Evolutionary conservation across 148 eudicot species (phyloP).

Genomic region (Pouteria glomerata): DNA sequence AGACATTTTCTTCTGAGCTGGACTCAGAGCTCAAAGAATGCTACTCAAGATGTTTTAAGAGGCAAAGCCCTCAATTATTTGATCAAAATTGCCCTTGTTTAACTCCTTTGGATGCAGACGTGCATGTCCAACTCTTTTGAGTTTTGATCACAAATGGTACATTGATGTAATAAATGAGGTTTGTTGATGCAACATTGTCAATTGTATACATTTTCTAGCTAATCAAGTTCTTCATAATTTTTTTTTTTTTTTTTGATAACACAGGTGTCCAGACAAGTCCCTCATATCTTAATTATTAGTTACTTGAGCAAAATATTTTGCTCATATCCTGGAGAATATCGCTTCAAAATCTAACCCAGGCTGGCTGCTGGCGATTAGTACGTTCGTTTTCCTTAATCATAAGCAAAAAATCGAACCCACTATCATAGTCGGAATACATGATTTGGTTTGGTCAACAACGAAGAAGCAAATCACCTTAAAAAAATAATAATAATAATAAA

Average conservation of each 20-base stretch:
- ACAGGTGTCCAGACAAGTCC: too few species aligned
- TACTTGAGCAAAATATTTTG: not conserved
- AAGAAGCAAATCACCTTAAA: not conserved
- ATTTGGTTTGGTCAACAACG: not conserved
- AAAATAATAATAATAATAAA: not conserved
- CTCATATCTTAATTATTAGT: too few species aligned
- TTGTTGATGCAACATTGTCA: not conserved
- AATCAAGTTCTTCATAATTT: too few species aligned
- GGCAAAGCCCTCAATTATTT: too few species aligned
- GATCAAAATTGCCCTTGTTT: too few species aligned
- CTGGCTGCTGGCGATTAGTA: conserved; percentile 1
- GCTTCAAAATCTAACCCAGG: not conserved
- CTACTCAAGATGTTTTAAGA: too few species aligned
- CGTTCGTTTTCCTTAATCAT: not conserved
- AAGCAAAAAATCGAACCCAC: not conserved
- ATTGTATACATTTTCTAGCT: not conserved
- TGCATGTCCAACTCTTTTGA: too few species aligned
- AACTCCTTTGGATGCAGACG: too few species aligned
- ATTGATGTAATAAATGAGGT: not conserved
- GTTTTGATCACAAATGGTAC: too few species aligned
- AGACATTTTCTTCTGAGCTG: too few species aligned
- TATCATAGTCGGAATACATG: not conserved
- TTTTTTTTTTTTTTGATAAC: too few species aligned
- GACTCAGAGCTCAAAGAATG: too few species aligned
- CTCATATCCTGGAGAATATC: not conserved